A percentile compares a stretch with the other conserved stretches of the same genome.
Evolutionary conservation across 2,329 filamentous ascomycete species (phyloP).

Genomic region (Helicocarpus griseus): DNA sequence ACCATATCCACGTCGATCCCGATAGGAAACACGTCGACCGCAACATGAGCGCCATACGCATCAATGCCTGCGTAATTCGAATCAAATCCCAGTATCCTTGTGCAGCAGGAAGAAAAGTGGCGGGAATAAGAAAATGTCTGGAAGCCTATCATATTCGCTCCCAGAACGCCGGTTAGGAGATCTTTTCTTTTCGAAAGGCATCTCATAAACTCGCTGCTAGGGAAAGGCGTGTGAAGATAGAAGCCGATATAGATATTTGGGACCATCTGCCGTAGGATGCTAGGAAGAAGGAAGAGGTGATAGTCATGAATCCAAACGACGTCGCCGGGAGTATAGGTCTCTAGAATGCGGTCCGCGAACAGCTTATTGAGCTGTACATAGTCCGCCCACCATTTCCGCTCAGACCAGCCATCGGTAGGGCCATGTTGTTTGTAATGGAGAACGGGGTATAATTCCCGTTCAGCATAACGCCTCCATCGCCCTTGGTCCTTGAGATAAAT

Average conservation of each 20-base stretch:
- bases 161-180: constrained; percentile 77
- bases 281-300: constrained; percentile 81
- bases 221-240: constrained; percentile 89
- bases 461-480: constrained; percentile 81
- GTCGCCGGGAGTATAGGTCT: constrained; percentile 85
- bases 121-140: constrained; percentile 92
- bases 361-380: constrained; percentile 89
- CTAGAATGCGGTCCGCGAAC: constrained; percentile 80
- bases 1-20: constrained; percentile 83
- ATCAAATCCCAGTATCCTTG: constrained; percentile 79
- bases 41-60: constrained; percentile 78
- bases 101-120: constrained; percentile 91
- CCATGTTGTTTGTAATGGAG: constrained; percentile 96
- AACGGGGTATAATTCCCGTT: constrained; percentile 82
- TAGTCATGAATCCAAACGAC: constrained; percentile 92
- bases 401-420: constrained; percentile 72
- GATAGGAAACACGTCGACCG: constrained; percentile 88
- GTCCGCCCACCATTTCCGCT: constrained; percentile 79
- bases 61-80: constrained; percentile 79
- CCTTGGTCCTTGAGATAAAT: constrained; percentile 70
- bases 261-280: constrained; percentile 73
- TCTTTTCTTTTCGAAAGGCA: constrained; percentile 84
- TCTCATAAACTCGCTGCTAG: constrained; percentile 88
- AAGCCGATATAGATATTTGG: constrained; percentile 91
- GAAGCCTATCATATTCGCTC: constrained; percentile 88